phyloP scores from a whole-genome alignment of 202 grass and related monocot species.

The Cymbopogon flexuosus region DNA sequence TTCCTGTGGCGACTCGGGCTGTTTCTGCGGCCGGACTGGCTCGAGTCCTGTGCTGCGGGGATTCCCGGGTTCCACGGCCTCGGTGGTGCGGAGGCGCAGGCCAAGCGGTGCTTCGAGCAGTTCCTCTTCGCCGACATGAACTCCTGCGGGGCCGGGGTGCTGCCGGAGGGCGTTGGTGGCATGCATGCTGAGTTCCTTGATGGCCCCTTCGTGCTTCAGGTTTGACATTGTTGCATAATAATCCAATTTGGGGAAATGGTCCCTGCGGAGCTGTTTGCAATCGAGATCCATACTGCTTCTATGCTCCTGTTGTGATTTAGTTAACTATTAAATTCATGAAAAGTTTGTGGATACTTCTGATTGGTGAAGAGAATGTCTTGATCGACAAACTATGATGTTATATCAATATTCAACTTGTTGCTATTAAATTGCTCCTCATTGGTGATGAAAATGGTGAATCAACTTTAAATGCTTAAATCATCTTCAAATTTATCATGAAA shows the following conservation, averaged over 20 bases:
- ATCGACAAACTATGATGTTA: neutral
- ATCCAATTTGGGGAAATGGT: neutral
- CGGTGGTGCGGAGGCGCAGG: slow-evolving; percentile 30
- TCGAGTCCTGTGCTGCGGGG: slow-evolving; percentile 49
- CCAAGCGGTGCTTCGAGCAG: slow-evolving; percentile 68
- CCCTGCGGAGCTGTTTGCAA: neutral
- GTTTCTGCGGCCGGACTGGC: slow-evolving; percentile 63
- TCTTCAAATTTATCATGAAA: neutral
- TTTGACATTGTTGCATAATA: slow-evolving; percentile 5
- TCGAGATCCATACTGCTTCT: neutral
- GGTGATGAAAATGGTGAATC: neutral
- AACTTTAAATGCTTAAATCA: neutral
- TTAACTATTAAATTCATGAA: neutral
- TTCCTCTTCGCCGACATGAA: slow-evolving; percentile 86
- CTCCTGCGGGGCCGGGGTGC: slow-evolving; percentile 47
- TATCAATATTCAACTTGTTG: neutral
- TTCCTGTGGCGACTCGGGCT: slow-evolving; percentile 57
- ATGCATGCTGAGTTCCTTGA: slow-evolving; percentile 58
- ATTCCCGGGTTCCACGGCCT: slow-evolving; percentile 42
- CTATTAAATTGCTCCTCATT: neutral
- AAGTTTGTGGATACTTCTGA: neutral
- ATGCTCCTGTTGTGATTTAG: neutral
- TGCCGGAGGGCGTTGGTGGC: slow-evolving; percentile 47
- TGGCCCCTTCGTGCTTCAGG: slow-evolving; percentile 85
- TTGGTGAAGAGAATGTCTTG: neutral